These are phyloP conservation scores for Diaporthe caulivora DNA, from an alignment of 2,329 filamentous ascomycete species.

Conservation along the genomic window DNA sequence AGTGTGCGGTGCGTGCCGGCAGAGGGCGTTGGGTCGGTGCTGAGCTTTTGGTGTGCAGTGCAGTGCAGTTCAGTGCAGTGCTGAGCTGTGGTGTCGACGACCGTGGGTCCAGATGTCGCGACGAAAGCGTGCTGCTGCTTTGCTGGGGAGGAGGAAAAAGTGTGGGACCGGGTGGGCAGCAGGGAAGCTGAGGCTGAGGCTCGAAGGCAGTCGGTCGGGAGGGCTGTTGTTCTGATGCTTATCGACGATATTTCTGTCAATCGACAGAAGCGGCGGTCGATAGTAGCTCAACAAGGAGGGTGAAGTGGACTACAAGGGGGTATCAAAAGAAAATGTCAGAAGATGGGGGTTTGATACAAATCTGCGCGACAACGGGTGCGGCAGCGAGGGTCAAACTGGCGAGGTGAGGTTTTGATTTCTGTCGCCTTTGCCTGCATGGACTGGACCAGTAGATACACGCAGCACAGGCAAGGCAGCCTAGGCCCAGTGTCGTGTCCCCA, in stretches of 20 bases:
- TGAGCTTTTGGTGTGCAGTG: not conserved
- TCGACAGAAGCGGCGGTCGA: slow-evolving; percentile 24
- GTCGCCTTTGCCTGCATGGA: slow-evolving; percentile 18
- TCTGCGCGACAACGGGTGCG: slow-evolving; percentile 29
- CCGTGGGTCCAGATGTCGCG: slow-evolving; percentile 37
- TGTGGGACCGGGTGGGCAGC: slow-evolving; percentile 32
- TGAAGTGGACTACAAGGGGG: slow-evolving; percentile 26
- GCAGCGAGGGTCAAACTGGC: slow-evolving; percentile 20
- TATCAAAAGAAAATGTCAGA: slow-evolving; percentile 36
- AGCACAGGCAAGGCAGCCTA: not conserved
- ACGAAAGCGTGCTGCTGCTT: slow-evolving; percentile 16
- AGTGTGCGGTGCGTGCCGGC: slow-evolving; percentile 19
- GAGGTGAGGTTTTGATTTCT: slow-evolving; percentile 32
- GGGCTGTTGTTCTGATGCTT: not conserved
- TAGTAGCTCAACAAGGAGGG: not conserved
- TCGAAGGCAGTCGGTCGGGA: not conserved
- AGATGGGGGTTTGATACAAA: slow-evolving; percentile 32
- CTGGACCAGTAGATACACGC: slow-evolving; percentile 10
- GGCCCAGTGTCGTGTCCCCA: not conserved
- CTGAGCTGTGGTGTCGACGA: slow-evolving; percentile 28
- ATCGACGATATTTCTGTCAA: slow-evolving; percentile 17
- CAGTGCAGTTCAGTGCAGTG: not conserved
- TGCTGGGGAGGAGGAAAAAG: slow-evolving; percentile 30
- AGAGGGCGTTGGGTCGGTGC: slow-evolving; percentile 17
- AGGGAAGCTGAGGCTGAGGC: slow-evolving; percentile 22